Conservation (phyloP, 208 protist genomes). For the Wallacemonas sp. region DNA sequence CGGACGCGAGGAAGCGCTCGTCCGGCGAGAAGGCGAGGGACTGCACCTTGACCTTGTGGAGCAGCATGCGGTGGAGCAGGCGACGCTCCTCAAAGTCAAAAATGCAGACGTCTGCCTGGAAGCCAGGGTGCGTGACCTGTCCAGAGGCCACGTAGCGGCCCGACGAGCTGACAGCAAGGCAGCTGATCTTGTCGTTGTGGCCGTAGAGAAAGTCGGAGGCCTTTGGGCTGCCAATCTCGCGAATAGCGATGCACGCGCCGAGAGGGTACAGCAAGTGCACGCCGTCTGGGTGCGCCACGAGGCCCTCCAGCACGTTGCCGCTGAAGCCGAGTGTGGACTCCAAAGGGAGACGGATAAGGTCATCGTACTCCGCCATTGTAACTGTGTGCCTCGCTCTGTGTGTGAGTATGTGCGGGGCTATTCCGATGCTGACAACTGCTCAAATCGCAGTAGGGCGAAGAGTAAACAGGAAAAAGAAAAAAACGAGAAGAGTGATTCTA, state of each 20-base stretch:
- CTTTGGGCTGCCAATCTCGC: constrained; percentile 69
- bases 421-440: too few relatives aligned
- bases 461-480: too few relatives aligned
- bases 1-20: constrained; percentile 90
- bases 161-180: constrained; percentile 86
- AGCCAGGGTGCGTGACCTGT: constrained; percentile 94
- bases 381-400: too few relatives aligned
- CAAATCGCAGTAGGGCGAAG: too few relatives aligned
- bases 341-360: constrained; percentile 65
- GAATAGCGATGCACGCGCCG: constrained; percentile 93
- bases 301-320: constrained; percentile 76
- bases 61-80: constrained; percentile 90
- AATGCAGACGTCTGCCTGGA: constrained; percentile 94
- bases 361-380: constrained; percentile 64
- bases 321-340: constrained; percentile 87
- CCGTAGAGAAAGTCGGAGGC: constrained; percentile 92
- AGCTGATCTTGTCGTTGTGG: constrained; percentile 95
- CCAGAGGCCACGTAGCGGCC: constrained; percentile 95
- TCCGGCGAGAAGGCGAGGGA: constrained; percentile 94
- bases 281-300: constrained; percentile 90
- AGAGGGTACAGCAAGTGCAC: constrained; percentile 93
- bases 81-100: constrained; percentile 89
- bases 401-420: too few relatives aligned
- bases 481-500: too few relatives aligned
- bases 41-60: constrained; percentile 96